Base-by-base conservation (phyloP, 129 eudicot species). In the Arctium minus region DNA sequence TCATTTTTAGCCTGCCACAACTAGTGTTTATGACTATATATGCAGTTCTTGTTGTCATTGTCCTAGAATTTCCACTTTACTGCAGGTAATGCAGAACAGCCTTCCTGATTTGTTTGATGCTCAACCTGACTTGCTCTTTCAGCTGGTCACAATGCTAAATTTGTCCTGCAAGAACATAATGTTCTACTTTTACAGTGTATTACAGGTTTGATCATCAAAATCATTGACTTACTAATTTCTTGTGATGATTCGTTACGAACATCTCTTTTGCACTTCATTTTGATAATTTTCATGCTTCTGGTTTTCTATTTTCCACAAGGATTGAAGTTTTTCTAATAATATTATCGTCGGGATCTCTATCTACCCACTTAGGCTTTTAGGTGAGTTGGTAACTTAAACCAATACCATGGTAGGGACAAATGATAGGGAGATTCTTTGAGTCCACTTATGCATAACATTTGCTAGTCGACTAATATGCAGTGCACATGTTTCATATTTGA, bases 81-180 rank as follows among this genome's bases (percentile, higher is more conserved):
- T 82, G 87, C 87, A 96, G 99, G 99, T 96, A 12, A 96, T 96
- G 99, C 87, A 92, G 27, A 84, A 82, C 78, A 79, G 86, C 75
- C 97, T 96, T 86, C 99, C 98, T 40, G 99, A 96, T 93, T 84
- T 96, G 79, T 96, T 96, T 83, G 99, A 96, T 64, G 97, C 95
- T 1, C 99, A 96, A 32, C 99, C 97, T 17, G 99, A 96, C 85
- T 87, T 96, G 81, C 92, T 96, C 42, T 96, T 96, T 86, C 99
- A 96, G 91, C 91, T 96, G 76, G 99, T 96, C 65, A n/a, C n/a
- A 96, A 96, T 96, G 98, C 88, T 96, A 84, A 96, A 93, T 86
- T 98, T 79, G 97, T 96, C 62, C 80, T 93, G 64, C 97, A 87
- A 91, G 92, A 89, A 73, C 86, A 88, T 82, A 90, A 91, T 73